Percentiles rank a stretch among this genome's conserved stretches.
These are phyloP conservation scores for Ophiosphaerella narmari DNA, from an alignment of 2,329 filamentous ascomycete genomes.

Conservation along the genomic window DNA sequence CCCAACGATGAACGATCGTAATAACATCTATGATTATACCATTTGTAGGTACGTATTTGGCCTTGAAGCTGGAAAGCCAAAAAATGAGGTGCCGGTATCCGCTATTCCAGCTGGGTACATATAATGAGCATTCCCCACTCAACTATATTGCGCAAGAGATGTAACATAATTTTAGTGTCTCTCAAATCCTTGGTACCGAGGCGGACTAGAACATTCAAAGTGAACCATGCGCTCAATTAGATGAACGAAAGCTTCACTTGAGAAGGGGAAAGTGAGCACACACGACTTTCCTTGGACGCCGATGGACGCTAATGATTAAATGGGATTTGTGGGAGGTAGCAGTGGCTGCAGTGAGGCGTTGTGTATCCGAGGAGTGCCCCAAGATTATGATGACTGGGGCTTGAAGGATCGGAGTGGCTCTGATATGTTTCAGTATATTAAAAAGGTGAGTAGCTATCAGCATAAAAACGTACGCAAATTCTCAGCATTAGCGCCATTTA, in stretches of 20 bases:
- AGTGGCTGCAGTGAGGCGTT: conserved; percentile 55
- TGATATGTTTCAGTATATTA: conserved; percentile 60
- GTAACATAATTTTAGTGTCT: conserved; percentile 20
- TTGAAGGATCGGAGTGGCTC: conserved; percentile 59
- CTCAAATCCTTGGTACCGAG: conserved; percentile 51
- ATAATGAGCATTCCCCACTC: not conserved
- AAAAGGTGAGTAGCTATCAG: conserved; percentile 44
- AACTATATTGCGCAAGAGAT: not conserved
- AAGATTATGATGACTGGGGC: conserved; percentile 59
- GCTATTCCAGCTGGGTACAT: conserved; percentile 24
- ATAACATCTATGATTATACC: conserved; percentile 6
- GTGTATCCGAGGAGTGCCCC: conserved; percentile 52
- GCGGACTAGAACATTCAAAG: conserved; percentile 56
- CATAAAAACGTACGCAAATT: not conserved
- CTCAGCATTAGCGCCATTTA: not conserved
- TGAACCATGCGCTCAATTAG: conserved; percentile 42
- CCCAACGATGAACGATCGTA: not conserved
- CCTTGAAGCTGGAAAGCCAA: conserved; percentile 46
- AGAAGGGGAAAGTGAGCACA: conserved; percentile 47
- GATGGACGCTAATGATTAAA: not conserved
- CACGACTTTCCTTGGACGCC: not conserved
- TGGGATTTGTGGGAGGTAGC: conserved; percentile 52
- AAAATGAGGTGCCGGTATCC: conserved; percentile 12
- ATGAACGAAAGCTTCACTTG: conserved; percentile 50
- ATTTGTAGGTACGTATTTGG: conserved; percentile 7